phyloP scores from a whole-genome alignment of 2,329 filamentous ascomycete species.

The Aspergillaceae sp. region DNA sequence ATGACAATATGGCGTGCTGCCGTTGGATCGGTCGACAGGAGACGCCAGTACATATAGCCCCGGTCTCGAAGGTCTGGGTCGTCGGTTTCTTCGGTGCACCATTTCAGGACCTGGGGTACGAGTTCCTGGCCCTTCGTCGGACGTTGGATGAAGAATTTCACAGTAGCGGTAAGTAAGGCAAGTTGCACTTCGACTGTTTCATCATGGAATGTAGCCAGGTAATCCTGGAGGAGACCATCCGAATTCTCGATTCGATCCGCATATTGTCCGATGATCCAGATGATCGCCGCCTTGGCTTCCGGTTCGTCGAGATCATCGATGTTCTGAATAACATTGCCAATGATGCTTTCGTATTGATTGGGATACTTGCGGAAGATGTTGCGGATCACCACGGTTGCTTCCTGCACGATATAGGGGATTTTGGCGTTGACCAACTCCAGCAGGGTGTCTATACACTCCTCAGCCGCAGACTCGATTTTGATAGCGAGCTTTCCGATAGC shows the following conservation, averaged over 20 bases:
- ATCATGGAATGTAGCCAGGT: conserved; percentile 85
- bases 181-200: conserved; percentile 94
- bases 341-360: conserved; percentile 97
- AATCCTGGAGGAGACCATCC: conserved; percentile 87
- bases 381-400: conserved; percentile 95
- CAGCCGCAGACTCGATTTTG: conserved; percentile 92
- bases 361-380: conserved; percentile 99
- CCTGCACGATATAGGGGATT: conserved; percentile 96
- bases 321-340: conserved; percentile 89
- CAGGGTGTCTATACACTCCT: conserved; percentile 83
- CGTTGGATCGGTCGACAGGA: conserved; percentile 84
- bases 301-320: conserved; percentile 94
- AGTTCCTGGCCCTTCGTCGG: conserved; percentile 90
- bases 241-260: conserved; percentile 96
- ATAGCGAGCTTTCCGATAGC: conserved; percentile 97
- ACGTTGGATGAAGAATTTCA: conserved; percentile 95
- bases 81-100: conserved; percentile 98
- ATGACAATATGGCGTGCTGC: conserved; percentile 84
- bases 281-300: conserved; percentile 96
- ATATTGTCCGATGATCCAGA: conserved; percentile 99
- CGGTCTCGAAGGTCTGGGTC: conserved; percentile 93
- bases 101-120: conserved; percentile 90
- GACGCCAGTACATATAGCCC: conserved; percentile 99
- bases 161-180: conserved; percentile 86
- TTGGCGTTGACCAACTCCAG: conserved; percentile 95